A percentile compares a stretch with the other conserved stretches of the same genome.
phyloP scores from a whole-genome alignment of 306 rosid species.

The Heteromeles arbutifolia region DNA sequence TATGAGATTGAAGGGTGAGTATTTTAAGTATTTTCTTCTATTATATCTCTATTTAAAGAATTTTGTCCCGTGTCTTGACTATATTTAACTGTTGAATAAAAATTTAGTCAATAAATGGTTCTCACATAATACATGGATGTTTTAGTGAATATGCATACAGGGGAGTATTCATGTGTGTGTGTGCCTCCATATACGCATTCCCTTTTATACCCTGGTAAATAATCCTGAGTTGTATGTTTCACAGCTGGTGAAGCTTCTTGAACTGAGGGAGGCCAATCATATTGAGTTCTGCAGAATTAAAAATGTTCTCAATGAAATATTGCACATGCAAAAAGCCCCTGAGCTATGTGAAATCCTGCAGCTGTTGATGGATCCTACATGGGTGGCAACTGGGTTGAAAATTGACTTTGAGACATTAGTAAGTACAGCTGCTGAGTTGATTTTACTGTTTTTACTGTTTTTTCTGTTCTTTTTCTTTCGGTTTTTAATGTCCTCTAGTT shows the following conservation, averaged over 20 bases:
- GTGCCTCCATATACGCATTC: neutral
- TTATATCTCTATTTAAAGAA: neutral
- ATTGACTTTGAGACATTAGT: slow-evolving; percentile 70
- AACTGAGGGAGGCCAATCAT: slow-evolving; percentile 88
- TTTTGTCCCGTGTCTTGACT: neutral
- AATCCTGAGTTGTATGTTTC: slow-evolving; percentile 21
- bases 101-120: neutral
- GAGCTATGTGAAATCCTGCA: slow-evolving; percentile 68
- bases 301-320: slow-evolving; percentile 76
- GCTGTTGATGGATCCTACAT: slow-evolving; percentile 78
- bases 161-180: neutral
- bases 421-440: slow-evolving; percentile 28
- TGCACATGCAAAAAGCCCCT: slow-evolving; percentile 54
- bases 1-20: neutral
- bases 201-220: neutral
- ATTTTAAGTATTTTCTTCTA: neutral
- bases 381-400: slow-evolving; percentile 87
- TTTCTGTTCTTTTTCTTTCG: neutral
- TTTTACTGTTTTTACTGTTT: neutral
- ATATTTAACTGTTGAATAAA: neutral
- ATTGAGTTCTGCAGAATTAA: slow-evolving; percentile 89
- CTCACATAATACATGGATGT: neutral
- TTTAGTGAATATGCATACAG: neutral
- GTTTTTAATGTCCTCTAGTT: neutral
- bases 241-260: slow-evolving; percentile 97